Evolutionary conservation across 2,329 filamentous ascomycete species (phyloP), one percentile per base, ranked within the genome.

Genomic region (Epichloe elymi): DNA sequence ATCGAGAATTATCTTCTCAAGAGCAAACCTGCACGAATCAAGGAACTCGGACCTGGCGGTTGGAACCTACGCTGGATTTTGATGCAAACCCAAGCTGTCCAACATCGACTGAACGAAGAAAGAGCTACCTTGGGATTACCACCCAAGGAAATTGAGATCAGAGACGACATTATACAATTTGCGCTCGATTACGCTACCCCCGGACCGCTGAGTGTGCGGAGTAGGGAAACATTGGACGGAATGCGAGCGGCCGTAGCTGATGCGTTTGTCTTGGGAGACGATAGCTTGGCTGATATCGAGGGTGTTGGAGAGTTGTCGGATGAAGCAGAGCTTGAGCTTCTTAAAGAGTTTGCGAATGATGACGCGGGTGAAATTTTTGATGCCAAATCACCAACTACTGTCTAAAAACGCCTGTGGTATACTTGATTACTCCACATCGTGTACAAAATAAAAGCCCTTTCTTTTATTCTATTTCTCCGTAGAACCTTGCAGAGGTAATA

Each of bases 1-100:
- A 74, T 98, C 56, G 93, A 98, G 67, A 82, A 89, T 62, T 98
- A 98, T 70, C 74, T 98, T 44, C 74, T 95, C 41, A 89, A 88
- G 58, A 78, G 82, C 65, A 93, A 88, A 70, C 73, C 84, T 15
- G 77, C 75, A 40, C 79, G 93, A 56, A 76, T 97, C 63, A 86
- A 83, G 71, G 88, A 95, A 67, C 74, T 98, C 52, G 93, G 93
- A 5, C 82, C 91, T 49, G 85, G 85, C 57, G 93, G 93, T 6
- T 98, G 93, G 93, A 80, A 83, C 59, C 71, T 98, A 61, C 75
- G 93, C 57, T 96, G 89, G 86, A 79, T 86, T 55, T 74, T 98
- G 54, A 88, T 96, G 83, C 87, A 91, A 71, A 89, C 82, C 4
- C 61, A 62, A 1, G 69, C 70, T 19, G 77, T 94, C 48, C 80